Conservation (phyloP, 2,329 filamentous ascomycete genomes). For the Aspergillus phoenicis region DNA sequence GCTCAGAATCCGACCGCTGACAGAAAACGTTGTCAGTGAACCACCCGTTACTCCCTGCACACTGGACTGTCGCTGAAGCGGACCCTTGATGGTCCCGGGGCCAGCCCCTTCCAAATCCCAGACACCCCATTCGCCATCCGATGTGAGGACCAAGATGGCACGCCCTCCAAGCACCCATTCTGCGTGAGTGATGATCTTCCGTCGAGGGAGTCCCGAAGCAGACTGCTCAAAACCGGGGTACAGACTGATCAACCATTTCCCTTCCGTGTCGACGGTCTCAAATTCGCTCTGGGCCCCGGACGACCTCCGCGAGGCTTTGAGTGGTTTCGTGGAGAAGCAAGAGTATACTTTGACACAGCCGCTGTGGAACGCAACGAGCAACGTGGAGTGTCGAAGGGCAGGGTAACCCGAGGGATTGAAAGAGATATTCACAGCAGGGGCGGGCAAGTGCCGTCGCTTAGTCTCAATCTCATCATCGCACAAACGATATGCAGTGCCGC, state of each 20-base stretch:
- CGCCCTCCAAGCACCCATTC: conserved; percentile 50
- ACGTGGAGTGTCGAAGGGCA: conserved; percentile 54
- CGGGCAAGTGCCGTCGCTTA: conserved; percentile 51
- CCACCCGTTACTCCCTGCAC: conserved; percentile 44
- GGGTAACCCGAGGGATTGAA: conserved; percentile 60
- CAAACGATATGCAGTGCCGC: conserved; percentile 29
- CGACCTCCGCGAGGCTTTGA: conserved; percentile 30
- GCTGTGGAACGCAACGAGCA: conserved; percentile 58
- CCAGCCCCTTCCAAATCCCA: conserved; percentile 53
- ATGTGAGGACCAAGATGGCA: conserved; percentile 48
- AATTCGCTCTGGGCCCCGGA: conserved; percentile 35
- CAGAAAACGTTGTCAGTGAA: conserved; percentile 45
- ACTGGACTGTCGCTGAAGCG: conserved; percentile 41
- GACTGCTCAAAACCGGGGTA: conserved; percentile 45
- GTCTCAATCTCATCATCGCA: conserved; percentile 44
- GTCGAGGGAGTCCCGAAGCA: conserved; percentile 31
- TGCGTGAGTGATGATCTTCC: conserved; percentile 49
- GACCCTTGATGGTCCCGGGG: conserved; percentile 43
- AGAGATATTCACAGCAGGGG: conserved; percentile 53
- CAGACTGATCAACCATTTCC: conserved; percentile 49
- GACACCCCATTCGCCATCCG: conserved; percentile 53
- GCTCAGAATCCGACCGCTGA: conserved; percentile 43
- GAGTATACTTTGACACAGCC: conserved; percentile 62
- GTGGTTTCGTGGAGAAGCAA: conserved; percentile 46
- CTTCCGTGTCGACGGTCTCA: conserved; percentile 38